Percentiles rank a stretch among this genome's conserved stretches.
Conservation (phyloP, 2,329 filamentous ascomycete genomes). For the Talaromyces sp. region DNA sequence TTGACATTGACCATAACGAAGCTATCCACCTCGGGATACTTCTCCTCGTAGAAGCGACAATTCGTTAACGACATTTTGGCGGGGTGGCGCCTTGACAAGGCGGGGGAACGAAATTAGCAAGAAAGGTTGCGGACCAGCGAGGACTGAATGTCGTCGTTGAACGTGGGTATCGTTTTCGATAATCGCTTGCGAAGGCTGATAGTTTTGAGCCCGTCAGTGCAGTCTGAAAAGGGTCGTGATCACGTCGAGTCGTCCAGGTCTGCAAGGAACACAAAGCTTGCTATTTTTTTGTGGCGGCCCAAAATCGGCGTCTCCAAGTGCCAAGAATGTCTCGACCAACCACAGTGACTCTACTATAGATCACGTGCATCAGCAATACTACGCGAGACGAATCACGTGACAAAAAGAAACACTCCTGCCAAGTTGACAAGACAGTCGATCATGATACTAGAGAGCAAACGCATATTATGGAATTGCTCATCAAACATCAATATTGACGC, state of each 20-base stretch:
- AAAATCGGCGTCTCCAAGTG: slow-evolving; percentile 6
- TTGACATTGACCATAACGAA: slow-evolving; percentile 99
- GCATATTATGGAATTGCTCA: background rate
- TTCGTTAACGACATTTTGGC: slow-evolving; percentile 90
- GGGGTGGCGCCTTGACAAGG: slow-evolving; percentile 37
- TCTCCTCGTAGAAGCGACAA: slow-evolving; percentile 96
- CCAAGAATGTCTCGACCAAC: background rate
- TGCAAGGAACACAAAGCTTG: slow-evolving; percentile 11
- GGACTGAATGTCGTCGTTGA: background rate
- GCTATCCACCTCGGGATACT: slow-evolving; percentile 96
- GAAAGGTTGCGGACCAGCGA: background rate
- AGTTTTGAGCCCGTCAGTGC: background rate
- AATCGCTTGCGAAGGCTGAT: background rate
- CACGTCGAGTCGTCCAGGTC: slow-evolving; percentile 4
- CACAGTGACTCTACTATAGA: background rate
- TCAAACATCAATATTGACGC: background rate
- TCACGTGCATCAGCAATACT: background rate
- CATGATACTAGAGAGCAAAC: too few species aligned
- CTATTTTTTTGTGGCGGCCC: slow-evolving; percentile 20
- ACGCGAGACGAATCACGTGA: slow-evolving; percentile 9
- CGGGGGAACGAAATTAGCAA: slow-evolving; percentile 13
- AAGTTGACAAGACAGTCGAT: too few species aligned
- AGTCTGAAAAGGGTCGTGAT: background rate
- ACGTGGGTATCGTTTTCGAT: background rate
- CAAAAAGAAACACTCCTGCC: background rate